Conservation (phyloP, 176 grass and related monocot genomes). For the sorghum (Sorghum bicolor) region Sorghum_bicolor_NCBIv3 NC_012870.2:55585001-55585500, state of each 20-base stretch:
- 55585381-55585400: slow-evolving; percentile 86
- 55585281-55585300: slow-evolving; percentile 91
- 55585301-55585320: slow-evolving; percentile 97
- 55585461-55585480: slow-evolving; percentile 84
- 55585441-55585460: slow-evolving; percentile 91
- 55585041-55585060: slow-evolving; percentile 81
- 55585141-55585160: slow-evolving; percentile 97
- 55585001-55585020: slow-evolving; percentile 84
- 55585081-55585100: slow-evolving; percentile 91
- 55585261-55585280: slow-evolving; percentile 93
- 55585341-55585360: slow-evolving; percentile 94
- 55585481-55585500: slow-evolving; percentile 87
- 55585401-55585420: slow-evolving; percentile 97
- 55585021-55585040: slow-evolving; percentile 59
- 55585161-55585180: slow-evolving; percentile 88
- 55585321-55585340: slow-evolving; percentile 91
- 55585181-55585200: slow-evolving; percentile 87
- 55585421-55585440: slow-evolving; percentile 92
- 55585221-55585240: slow-evolving; percentile 86
- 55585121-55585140: slow-evolving; percentile 83
- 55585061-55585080: slow-evolving; percentile 96
- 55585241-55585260: slow-evolving; percentile 95
- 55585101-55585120: slow-evolving; percentile 89
- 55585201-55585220: slow-evolving; percentile 96
- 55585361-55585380: slow-evolving; percentile 93